Conservation (phyloP, 768 basidiomycete genomes). For the Leccinellum rugosiceps region DNA sequence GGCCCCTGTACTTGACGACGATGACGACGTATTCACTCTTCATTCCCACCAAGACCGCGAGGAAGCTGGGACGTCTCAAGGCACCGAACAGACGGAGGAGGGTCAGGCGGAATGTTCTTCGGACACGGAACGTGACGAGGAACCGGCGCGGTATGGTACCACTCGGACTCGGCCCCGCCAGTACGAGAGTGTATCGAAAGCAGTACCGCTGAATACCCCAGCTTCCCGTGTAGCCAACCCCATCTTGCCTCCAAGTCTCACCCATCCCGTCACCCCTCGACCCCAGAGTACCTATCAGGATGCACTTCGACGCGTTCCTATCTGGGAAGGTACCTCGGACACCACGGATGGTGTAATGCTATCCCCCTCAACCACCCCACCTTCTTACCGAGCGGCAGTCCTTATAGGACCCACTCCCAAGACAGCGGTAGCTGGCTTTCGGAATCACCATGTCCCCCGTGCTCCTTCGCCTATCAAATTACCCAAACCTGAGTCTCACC, state of each 20-base stretch:
- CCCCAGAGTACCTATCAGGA: conserved; percentile 18
- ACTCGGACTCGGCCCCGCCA: conserved; percentile 6
- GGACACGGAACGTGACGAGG: conserved; percentile 24
- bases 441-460: conserved; percentile 13
- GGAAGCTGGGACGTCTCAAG: conserved; percentile 19
- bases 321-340: conserved; percentile 40
- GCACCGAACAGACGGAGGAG: conserved; percentile 15
- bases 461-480: conserved; percentile 32
- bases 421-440: conserved; percentile 9
- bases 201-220: conserved; percentile 7
- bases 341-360: conserved; percentile 31
- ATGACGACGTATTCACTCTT: conserved; percentile 41
- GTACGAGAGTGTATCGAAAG: conserved; percentile 6
- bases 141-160: conserved; percentile 4
- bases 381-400: conserved; percentile 47
- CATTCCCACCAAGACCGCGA: conserved; percentile 43
- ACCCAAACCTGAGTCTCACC: conserved; percentile 20
- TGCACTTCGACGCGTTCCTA: conserved; percentile 8
- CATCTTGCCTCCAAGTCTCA: conserved; percentile 28
- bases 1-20: conserved; percentile 33
- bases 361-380: conserved; percentile 42
- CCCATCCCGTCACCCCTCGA: conserved; percentile 29
- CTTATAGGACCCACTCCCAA: conserved; percentile 25
- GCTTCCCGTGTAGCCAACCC: conserved; percentile 17
- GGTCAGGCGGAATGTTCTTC: conserved; percentile 8